A percentile compares a stretch with the other conserved stretches of the same genome.
These are phyloP conservation scores for Cylindrodendrum hubeiense DNA, from an alignment of 2,329 filamentous ascomycete genomes.

Conservation along the genomic window DNA sequence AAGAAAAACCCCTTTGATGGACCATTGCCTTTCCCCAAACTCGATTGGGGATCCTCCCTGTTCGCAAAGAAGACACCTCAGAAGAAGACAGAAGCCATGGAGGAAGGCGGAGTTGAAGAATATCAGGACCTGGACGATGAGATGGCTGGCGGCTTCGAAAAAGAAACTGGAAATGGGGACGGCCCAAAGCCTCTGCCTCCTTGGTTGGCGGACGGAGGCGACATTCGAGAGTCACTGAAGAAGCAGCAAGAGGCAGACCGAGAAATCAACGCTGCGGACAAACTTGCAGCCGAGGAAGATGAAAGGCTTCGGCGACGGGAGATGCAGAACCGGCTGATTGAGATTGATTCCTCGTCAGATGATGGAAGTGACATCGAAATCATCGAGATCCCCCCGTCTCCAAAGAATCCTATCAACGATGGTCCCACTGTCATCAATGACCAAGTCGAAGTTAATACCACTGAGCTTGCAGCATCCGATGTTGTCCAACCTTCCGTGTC, in stretches of 20 bases:
- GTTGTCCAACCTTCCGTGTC: not conserved
- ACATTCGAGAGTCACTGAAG: constrained; percentile 74
- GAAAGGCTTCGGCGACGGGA: constrained; percentile 59
- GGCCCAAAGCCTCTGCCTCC: constrained; percentile 75
- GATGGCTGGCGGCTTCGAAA: constrained; percentile 75
- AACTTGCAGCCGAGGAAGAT: constrained; percentile 68
- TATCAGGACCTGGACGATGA: constrained; percentile 54
- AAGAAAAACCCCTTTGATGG: constrained; percentile 78
- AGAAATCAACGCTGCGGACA: constrained; percentile 74
- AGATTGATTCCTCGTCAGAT: constrained; percentile 73
- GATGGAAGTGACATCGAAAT: constrained; percentile 70
- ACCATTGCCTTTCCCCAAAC: constrained; percentile 90
- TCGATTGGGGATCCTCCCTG: constrained; percentile 75
- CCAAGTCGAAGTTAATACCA: not conserved
- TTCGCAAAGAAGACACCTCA: constrained; percentile 59
- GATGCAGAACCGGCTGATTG: constrained; percentile 65
- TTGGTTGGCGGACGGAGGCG: constrained; percentile 76
- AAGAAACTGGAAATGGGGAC: constrained; percentile 56
- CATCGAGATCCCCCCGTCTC: constrained; percentile 60
- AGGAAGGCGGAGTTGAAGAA: constrained; percentile 41
- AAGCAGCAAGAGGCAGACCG: constrained; percentile 68
- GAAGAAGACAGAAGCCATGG: constrained; percentile 35
- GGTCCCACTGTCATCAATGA: constrained; percentile 23
- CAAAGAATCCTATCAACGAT: constrained; percentile 35
- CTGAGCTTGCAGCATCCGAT: not conserved